Percentiles rank a stretch among this genome's conserved stretches.
Conservation (phyloP, 169 alveolate species). For the Neospora caninum region DNA sequence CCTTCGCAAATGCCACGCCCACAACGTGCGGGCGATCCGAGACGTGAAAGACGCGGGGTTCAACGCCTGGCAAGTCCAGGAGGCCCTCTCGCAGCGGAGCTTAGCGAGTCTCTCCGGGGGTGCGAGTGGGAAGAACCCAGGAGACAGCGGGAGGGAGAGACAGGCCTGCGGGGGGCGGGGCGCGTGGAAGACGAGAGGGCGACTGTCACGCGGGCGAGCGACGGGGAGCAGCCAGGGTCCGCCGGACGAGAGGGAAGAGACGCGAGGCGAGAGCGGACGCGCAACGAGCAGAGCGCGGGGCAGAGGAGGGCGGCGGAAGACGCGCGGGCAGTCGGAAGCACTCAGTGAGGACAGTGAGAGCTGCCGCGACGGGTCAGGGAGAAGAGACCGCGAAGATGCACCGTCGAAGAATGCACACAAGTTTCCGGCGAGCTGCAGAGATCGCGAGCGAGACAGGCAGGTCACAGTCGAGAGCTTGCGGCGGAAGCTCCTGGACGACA, state of each 20-base stretch:
- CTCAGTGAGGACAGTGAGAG: neutral
- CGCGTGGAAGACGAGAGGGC: constrained; percentile 1
- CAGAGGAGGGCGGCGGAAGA: neutral
- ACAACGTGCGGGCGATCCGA: neutral
- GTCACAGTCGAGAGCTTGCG: neutral
- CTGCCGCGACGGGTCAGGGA: neutral
- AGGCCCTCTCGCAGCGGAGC: neutral
- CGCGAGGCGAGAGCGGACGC: neutral
- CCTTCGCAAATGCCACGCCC: neutral
- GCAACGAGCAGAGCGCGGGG: neutral
- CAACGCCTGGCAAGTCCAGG: neutral
- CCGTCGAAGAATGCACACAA: neutral
- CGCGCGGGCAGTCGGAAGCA: neutral
- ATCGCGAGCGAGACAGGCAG: neutral
- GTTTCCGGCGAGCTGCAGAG: neutral
- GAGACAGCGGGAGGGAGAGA: neutral
- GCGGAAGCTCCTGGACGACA: neutral
- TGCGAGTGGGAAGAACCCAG: neutral
- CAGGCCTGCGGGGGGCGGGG: neutral
- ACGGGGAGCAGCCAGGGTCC: neutral
- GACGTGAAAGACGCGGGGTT: neutral
- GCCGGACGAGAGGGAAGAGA: neutral
- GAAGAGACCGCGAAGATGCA: neutral
- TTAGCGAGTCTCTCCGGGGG: neutral
- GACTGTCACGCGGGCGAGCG: neutral